phyloP scores from a whole-genome alignment of 495 filamentous ascomycete species.

The Penicillium arizonense region DNA sequence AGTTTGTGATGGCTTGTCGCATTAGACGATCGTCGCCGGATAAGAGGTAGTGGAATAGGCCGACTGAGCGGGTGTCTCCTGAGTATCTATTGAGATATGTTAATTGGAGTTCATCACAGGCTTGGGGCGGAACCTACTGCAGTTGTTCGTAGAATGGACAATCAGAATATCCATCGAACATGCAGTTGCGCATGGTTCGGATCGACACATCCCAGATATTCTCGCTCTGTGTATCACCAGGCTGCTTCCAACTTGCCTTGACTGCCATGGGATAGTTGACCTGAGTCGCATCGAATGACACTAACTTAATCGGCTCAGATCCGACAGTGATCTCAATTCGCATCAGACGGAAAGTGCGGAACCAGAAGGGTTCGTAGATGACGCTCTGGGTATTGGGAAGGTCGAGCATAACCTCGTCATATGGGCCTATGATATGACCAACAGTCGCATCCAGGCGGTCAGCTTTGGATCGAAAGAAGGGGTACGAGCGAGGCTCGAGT shows the following conservation, averaged over 20 bases:
- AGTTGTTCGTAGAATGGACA: conserved; percentile 43
- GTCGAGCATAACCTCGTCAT: conserved; percentile 26
- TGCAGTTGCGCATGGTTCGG: conserved; percentile 36
- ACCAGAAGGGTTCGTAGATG: conserved; percentile 40
- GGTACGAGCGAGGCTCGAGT: conserved; percentile 35
- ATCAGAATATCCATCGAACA: conserved; percentile 41
- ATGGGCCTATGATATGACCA: conserved; percentile 35
- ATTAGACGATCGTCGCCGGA: conserved; percentile 37
- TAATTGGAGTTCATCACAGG: neutral
- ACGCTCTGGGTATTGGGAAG: conserved; percentile 1
- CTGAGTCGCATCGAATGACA: conserved; percentile 21
- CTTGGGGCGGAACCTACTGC: conserved; percentile 22
- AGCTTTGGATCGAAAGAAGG: conserved; percentile 35
- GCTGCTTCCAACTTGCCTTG: conserved; percentile 27
- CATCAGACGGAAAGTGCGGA: conserved; percentile 37
- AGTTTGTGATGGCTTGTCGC: conserved; percentile 37
- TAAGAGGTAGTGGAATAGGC: conserved; percentile 37
- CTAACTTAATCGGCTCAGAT: conserved; percentile 12
- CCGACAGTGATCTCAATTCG: conserved; percentile 26
- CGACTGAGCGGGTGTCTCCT: conserved; percentile 30
- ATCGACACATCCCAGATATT: conserved; percentile 33
- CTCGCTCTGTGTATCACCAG: conserved; percentile 9
- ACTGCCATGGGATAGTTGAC: conserved; percentile 33
- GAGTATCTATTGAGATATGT: conserved; percentile 17
- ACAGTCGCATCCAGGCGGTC: conserved; percentile 30